phyloP scores from a whole-genome alignment of 805 yeast species.

The Kuraishia hungarica region DNA sequence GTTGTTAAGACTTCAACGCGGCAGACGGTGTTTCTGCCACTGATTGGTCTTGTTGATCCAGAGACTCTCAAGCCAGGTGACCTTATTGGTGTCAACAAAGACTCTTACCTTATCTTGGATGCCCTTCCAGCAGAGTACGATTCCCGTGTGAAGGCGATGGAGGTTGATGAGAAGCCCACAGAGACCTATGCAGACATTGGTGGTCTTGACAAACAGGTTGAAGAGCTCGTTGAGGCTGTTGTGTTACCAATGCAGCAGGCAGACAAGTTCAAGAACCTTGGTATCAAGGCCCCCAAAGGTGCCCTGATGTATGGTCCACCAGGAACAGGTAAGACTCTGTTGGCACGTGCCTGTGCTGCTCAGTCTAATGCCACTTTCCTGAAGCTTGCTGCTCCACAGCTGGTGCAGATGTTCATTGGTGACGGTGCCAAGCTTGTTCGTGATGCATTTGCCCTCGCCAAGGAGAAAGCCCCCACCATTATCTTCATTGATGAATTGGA shows the following conservation, averaged over 20 bases:
- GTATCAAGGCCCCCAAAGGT: constrained; percentile 97
- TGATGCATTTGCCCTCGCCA: constrained; percentile 95
- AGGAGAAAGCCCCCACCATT: constrained; percentile 96
- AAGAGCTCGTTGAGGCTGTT: constrained; percentile 96
- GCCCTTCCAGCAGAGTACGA: constrained; percentile 96
- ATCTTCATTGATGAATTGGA: constrained; percentile 97
- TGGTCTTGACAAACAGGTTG: constrained; percentile 96
- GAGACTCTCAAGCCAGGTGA: constrained; percentile 93
- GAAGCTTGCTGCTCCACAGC: constrained; percentile 95
- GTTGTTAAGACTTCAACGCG: constrained; percentile 96
- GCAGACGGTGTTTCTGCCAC: constrained; percentile 93
- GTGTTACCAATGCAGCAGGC: constrained; percentile 98
- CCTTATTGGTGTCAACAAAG: constrained; percentile 95
- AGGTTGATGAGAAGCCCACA: constrained; percentile 97
- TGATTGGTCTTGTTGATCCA: constrained; percentile 93
- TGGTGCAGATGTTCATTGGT: constrained; percentile 97
- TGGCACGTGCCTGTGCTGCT: constrained; percentile 98
- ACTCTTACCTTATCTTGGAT: constrained; percentile 86
- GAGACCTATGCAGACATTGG: constrained; percentile 97
- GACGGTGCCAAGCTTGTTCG: constrained; percentile 98
- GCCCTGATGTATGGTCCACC: constrained; percentile 99
- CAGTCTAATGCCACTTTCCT: constrained; percentile 96
- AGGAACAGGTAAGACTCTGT: constrained; percentile 95
- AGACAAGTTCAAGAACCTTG: constrained; percentile 87
- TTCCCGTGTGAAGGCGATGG: constrained; percentile 96